Percentiles rank a stretch among this genome's conserved stretches.
phyloP scores from a whole-genome alignment of 2,329 filamentous ascomycete genomes.

The Chaetomiaceae sp. region DNA sequence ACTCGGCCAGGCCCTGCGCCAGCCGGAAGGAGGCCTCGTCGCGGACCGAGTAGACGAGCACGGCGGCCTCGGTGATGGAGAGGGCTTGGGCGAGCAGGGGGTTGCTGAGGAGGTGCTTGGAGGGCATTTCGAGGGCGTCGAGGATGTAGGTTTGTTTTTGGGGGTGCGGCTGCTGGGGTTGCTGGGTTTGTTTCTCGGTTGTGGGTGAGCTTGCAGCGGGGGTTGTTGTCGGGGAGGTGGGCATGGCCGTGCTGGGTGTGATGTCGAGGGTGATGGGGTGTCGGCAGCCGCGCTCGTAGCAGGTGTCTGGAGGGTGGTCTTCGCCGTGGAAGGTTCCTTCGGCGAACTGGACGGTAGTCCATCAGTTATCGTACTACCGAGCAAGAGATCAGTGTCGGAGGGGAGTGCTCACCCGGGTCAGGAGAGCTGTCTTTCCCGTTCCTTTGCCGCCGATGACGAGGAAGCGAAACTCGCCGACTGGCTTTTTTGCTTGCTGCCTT shows the following conservation, averaged over 20 bases:
- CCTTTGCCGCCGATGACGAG: slow-evolving; percentile 38
- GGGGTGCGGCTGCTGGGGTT: neutral
- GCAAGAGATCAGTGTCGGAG: no score
- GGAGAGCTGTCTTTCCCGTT: slow-evolving; percentile 39
- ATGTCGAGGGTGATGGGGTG: slow-evolving; percentile 32
- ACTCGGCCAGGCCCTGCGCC: slow-evolving; percentile 27
- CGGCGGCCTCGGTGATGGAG: slow-evolving; percentile 38
- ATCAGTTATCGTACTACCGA: neutral
- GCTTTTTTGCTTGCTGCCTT: slow-evolving; percentile 15
- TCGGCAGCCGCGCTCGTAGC: slow-evolving; percentile 32
- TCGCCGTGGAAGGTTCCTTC: slow-evolving; percentile 28
- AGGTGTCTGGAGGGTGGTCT: slow-evolving; percentile 24
- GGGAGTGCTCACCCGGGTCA: slow-evolving; percentile 32
- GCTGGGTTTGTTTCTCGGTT: neutral
- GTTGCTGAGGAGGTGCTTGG: slow-evolving; percentile 31
- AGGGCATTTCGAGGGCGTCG: slow-evolving; percentile 36
- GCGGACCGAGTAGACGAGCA: slow-evolving; percentile 35
- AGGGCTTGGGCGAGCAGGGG: slow-evolving; percentile 36
- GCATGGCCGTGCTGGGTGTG: neutral
- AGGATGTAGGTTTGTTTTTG: slow-evolving; percentile 30
- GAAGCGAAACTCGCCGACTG: slow-evolving; percentile 36
- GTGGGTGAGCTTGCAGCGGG: slow-evolving; percentile 1
- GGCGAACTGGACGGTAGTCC: slow-evolving; percentile 30
- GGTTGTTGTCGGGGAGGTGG: slow-evolving; percentile 1
- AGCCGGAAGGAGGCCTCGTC: slow-evolving; percentile 29